These are phyloP conservation scores for Aspergillus nanangensis DNA, from an alignment of 495 filamentous ascomycete species.

Conservation along the genomic window DNA sequence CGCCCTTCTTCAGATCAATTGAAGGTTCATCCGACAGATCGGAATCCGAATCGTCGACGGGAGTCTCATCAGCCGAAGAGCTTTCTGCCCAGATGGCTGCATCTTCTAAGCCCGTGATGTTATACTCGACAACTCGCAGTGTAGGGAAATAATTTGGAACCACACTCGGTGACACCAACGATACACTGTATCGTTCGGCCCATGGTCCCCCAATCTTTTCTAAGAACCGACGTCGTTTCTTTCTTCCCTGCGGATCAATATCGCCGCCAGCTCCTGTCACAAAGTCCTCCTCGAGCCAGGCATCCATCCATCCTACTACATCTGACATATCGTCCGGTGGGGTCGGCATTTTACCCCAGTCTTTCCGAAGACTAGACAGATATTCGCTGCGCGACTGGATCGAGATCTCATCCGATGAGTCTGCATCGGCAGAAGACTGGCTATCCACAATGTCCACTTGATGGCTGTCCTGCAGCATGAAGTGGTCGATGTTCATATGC, in stretches of 20 bases:
- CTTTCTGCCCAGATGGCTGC: slow-evolving; percentile 39
- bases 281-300: background rate
- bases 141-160: slow-evolving; percentile 94
- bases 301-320: slow-evolving; percentile 6
- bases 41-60: no score
- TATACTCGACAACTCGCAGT: slow-evolving; percentile 85
- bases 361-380: slow-evolving; percentile 67
- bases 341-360: slow-evolving; percentile 71
- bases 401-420: slow-evolving; percentile 36
- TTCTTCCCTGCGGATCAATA: slow-evolving; percentile 24
- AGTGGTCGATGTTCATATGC: slow-evolving; percentile 99
- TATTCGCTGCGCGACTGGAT: slow-evolving; percentile 69
- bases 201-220: slow-evolving; percentile 71
- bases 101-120: slow-evolving; percentile 73
- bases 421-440: background rate
- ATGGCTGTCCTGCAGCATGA: slow-evolving; percentile 83
- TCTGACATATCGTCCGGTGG: slow-evolving; percentile 32
- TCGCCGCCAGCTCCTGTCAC: slow-evolving; percentile 13
- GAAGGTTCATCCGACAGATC: slow-evolving; percentile 5
- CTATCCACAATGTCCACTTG: slow-evolving; percentile 54
- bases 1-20: slow-evolving; percentile 15
- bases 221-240: slow-evolving; percentile 51
- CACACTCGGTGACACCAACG: slow-evolving; percentile 76
- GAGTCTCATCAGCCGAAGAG: background rate
- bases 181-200: slow-evolving; percentile 79